These are phyloP conservation scores for Aegilops bicornis DNA, from an alignment of 176 grass and related monocot species.

Conservation along the genomic window DNA sequence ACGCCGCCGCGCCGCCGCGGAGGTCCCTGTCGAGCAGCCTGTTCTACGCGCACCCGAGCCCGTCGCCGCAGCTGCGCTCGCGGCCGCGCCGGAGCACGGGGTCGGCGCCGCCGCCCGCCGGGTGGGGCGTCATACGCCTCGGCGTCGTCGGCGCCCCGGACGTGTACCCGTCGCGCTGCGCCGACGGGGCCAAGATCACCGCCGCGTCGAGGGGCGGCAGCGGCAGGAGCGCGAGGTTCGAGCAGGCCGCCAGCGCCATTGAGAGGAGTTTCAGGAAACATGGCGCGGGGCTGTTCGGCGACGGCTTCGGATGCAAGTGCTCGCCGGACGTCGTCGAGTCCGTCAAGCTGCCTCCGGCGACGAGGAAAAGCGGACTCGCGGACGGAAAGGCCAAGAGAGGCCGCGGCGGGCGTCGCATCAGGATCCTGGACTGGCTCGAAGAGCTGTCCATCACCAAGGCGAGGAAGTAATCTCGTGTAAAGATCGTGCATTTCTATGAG, in stretches of 20 bases:
- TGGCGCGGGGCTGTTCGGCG: background rate
- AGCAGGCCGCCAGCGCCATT: background rate
- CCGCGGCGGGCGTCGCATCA: background rate
- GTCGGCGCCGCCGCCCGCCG: slow-evolving; percentile 27
- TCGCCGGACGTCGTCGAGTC: slow-evolving; percentile 50
- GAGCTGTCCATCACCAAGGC: slow-evolving; percentile 49
- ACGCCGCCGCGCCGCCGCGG: slow-evolving; percentile 20
- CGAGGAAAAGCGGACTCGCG: slow-evolving; percentile 9
- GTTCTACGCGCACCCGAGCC: slow-evolving; percentile 67
- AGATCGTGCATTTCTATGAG: background rate
- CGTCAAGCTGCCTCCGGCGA: background rate
- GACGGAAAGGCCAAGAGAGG: slow-evolving; percentile 21
- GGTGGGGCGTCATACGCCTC: slow-evolving; percentile 52
- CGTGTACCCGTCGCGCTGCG: slow-evolving; percentile 25
- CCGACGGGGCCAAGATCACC: background rate
- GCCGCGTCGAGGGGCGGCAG: background rate
- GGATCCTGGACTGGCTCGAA: slow-evolving; percentile 54
- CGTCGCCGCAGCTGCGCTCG: slow-evolving; percentile 54
- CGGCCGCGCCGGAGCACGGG: slow-evolving; percentile 41
- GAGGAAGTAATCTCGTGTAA: slow-evolving; percentile 23
- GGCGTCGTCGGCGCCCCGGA: slow-evolving; percentile 61
- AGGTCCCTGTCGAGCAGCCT: slow-evolving; percentile 44
- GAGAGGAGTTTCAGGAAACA: slow-evolving; percentile 33
- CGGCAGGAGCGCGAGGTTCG: slow-evolving; percentile 26
- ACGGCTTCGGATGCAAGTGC: slow-evolving; percentile 55